Conservation (phyloP, 768 basidiomycete genomes). For the Rhizopogon vesiculosus region DNA sequence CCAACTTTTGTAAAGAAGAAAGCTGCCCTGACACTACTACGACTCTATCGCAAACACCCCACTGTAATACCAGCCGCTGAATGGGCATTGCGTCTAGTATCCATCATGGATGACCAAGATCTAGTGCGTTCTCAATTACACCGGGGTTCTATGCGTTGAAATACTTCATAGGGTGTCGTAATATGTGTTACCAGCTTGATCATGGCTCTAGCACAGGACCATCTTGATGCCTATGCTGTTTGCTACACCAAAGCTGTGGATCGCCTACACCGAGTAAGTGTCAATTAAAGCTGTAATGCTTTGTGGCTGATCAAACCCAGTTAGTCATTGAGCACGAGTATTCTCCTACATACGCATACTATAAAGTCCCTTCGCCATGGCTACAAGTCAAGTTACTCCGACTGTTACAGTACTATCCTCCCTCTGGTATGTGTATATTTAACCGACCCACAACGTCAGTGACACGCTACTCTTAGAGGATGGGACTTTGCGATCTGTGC, state of each 20-base stretch:
- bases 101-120: slow-evolving; percentile 93
- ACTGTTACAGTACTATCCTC: slow-evolving; percentile 91
- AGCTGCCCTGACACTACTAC: slow-evolving; percentile 87
- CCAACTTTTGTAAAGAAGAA: slow-evolving; percentile 97
- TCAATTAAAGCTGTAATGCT: background rate
- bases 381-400: slow-evolving; percentile 93
- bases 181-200: slow-evolving; percentile 91
- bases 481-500: slow-evolving; percentile 64
- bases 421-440: slow-evolving; percentile 61
- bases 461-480: slow-evolving; percentile 57
- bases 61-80: slow-evolving; percentile 90
- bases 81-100: slow-evolving; percentile 93
- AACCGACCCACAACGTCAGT: background rate
- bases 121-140: slow-evolving; percentile 41
- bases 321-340: slow-evolving; percentile 91
- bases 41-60: slow-evolving; percentile 94
- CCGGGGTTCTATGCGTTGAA: background rate
- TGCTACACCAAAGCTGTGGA: slow-evolving; percentile 96
- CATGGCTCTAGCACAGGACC: slow-evolving; percentile 91
- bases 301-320: slow-evolving; percentile 33
- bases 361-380: slow-evolving; percentile 98
- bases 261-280: slow-evolving; percentile 70
- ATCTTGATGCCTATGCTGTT: slow-evolving; percentile 84
- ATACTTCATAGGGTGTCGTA: slow-evolving; percentile 72
- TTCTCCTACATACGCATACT: slow-evolving; percentile 87